These are phyloP conservation scores for Geosmithia flava DNA, from an alignment of 2,329 filamentous ascomycete species.

Conservation along the genomic window DNA sequence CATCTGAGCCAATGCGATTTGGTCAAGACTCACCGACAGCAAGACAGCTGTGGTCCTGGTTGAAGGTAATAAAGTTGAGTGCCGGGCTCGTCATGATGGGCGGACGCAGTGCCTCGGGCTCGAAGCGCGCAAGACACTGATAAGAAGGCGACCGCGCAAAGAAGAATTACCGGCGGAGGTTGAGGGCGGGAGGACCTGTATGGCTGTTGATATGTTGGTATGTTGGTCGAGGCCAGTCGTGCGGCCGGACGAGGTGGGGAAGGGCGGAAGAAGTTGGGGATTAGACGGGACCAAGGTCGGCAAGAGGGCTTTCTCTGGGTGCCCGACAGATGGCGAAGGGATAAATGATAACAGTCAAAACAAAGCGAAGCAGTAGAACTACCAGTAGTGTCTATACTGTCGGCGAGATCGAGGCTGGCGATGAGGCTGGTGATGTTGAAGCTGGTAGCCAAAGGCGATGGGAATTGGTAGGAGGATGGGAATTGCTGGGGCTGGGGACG, in stretches of 20 bases:
- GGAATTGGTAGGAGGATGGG: neutral
- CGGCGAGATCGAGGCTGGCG: neutral
- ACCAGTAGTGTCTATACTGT: neutral
- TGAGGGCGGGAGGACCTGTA: neutral
- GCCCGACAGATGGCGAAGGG: neutral
- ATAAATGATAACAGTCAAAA: neutral
- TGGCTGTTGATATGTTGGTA: neutral
- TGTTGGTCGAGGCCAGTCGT: neutral
- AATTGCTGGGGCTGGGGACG: neutral
- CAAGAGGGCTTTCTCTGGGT: neutral
- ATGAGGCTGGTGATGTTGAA: neutral
- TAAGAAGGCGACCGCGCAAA: neutral
- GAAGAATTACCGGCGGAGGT: neutral
- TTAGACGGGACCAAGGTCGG: neutral
- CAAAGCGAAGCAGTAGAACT: neutral
- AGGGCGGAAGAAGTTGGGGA: neutral
- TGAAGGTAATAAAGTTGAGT: slow-evolving; percentile 98
- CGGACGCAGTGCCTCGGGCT: neutral
- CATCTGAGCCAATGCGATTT: neutral
- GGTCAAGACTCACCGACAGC: slow-evolving; percentile 62
- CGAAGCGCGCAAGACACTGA: neutral
- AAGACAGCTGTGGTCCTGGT: slow-evolving; percentile 95
- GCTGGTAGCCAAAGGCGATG: no score
- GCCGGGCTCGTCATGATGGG: slow-evolving; percentile 51
- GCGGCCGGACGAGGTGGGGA: neutral